Evolutionary conservation across 192 early-diverging fungal genomes (phyloP).

Genomic region (Umbelopsis sp.): DNA sequence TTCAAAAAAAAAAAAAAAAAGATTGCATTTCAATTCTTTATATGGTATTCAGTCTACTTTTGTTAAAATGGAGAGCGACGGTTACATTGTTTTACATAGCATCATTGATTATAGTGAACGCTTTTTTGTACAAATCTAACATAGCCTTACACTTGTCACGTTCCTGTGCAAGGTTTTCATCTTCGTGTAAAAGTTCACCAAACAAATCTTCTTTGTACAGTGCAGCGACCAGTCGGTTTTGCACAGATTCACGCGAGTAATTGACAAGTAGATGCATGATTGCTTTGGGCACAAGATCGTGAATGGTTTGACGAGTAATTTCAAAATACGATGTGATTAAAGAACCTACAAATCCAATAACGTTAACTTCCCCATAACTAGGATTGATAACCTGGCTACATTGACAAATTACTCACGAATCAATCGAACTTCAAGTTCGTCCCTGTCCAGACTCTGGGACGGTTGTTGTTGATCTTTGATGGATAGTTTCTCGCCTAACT

Average conservation of each 20-base stretch:
- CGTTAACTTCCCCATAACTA: too few relatives aligned
- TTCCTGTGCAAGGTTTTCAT: slow-evolving; percentile 69
- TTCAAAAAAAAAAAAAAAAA: background rate
- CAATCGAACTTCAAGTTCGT: slow-evolving; percentile 77
- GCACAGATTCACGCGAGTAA: slow-evolving; percentile 69
- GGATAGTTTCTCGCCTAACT: slow-evolving; percentile 32
- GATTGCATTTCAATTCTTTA: background rate
- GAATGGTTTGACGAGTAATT: slow-evolving; percentile 79
- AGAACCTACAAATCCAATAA: slow-evolving; percentile 46
- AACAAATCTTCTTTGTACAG: slow-evolving; percentile 75
- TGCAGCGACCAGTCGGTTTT: slow-evolving; percentile 74
- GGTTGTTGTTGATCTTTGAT: slow-evolving; percentile 40
- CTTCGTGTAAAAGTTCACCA: slow-evolving; percentile 73
- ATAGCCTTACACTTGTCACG: slow-evolving; percentile 75
- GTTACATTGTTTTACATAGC: slow-evolving; percentile 42
- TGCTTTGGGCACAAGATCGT: slow-evolving; percentile 81
- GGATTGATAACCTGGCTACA: too few relatives aligned
- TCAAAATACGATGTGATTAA: slow-evolving; percentile 79
- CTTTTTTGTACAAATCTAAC: slow-evolving; percentile 78
- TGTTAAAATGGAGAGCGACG: background rate
- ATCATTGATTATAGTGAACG: slow-evolving; percentile 69
- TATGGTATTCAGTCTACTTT: slow-evolving; percentile 18
- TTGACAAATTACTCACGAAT: slow-evolving; percentile 58
- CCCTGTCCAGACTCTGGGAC: slow-evolving; percentile 44
- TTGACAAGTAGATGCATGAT: slow-evolving; percentile 84